phyloP scores from a whole-genome alignment of 192 early-diverging fungal genomes.

The Backusella mclennaniae region DNA sequence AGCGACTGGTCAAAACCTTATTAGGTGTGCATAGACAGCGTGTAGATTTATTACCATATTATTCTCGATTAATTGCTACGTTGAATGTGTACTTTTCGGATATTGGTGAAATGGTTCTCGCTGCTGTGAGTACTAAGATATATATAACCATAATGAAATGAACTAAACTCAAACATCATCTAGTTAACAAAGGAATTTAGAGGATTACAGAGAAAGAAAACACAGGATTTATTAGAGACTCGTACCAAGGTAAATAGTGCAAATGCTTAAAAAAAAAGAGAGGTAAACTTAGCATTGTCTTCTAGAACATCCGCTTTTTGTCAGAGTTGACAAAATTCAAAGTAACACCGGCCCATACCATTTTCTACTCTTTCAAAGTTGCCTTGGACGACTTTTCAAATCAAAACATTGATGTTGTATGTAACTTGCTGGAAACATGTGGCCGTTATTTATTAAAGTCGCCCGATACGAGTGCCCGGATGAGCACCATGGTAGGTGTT shows the following conservation, averaged over 20 bases:
- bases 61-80: constrained; percentile 85
- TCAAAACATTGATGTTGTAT: constrained; percentile 84
- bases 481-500: constrained; percentile 59
- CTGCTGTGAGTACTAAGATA: constrained; percentile 42
- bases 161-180: constrained; percentile 26
- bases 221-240: constrained; percentile 69
- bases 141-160: background rate
- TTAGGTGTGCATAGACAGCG: constrained; percentile 78
- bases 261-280: background rate
- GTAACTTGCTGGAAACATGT: constrained; percentile 84
- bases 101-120: constrained; percentile 69
- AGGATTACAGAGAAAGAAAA: constrained; percentile 70
- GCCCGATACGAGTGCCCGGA: constrained; percentile 70
- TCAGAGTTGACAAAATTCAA: constrained; percentile 94
- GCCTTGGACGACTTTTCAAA: constrained; percentile 83
- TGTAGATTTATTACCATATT: constrained; percentile 87
- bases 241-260: constrained; percentile 59
- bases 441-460: constrained; percentile 83
- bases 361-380: constrained; percentile 83
- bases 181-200: constrained; percentile 72
- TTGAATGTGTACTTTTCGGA: constrained; percentile 88
- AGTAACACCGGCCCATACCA: constrained; percentile 74
- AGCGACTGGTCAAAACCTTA: constrained; percentile 73
- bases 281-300: background rate
- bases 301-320: constrained; percentile 77